Evolutionary conservation across 129 eudicot genomes (phyloP).

Genomic region (Daucus carota): DH1_v3.0 NC_030387.2:34888501-34889000

Average conservation of each 20-base stretch:
- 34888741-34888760: constrained; percentile 85
- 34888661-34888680: constrained; percentile 80
- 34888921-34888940: constrained; percentile 55
- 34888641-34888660: constrained; percentile 53
- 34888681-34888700: constrained; percentile 85
- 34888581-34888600: constrained; percentile 52
- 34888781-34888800: constrained; percentile 79
- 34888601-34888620: constrained; percentile 59
- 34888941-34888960: constrained; percentile 57
- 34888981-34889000: constrained; percentile 36
- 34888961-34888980: constrained; percentile 69
- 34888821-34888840: neutral
- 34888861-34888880: neutral
- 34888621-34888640: constrained; percentile 48
- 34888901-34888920: constrained; percentile 63
- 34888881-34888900: neutral
- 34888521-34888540: constrained; percentile 40
- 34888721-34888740: constrained; percentile 81
- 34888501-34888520: constrained; percentile 27
- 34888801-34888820: constrained; percentile 76
- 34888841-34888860: neutral
- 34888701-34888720: constrained; percentile 76
- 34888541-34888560: constrained; percentile 65
- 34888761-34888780: constrained; percentile 42
- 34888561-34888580: constrained; percentile 76